Base-by-base conservation (phyloP, 768 basidiomycete species). In the Tricholoma matsutake region DNA sequence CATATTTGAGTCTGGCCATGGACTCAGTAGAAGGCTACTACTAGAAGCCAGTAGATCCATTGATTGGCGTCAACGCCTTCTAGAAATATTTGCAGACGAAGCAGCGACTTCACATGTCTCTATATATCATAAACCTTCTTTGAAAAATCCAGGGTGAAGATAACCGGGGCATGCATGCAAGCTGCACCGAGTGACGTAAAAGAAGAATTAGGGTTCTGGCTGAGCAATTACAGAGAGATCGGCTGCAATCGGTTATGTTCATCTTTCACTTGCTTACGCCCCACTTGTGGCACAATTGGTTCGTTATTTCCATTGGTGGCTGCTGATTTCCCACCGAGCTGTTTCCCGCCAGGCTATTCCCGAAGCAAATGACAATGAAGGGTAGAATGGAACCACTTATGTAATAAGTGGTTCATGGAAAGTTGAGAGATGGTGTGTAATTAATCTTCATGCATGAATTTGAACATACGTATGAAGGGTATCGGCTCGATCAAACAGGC, bases 231-330 rank as follows among this genome's bases (percentile, higher is more conserved):
- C 51, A 32, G 29, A 53, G 29, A 53, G 31, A 25, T 53, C 29
- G 51, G 51, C 13, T 31, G 28, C 16, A 32, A 53, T 20, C 13
- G 49, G 31, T 55, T 43, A 29, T 37, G 53, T 29, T 31, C 28
- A 56, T 35, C 18, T 37, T 56, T 52, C 29, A 25, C 35, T 34
- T 37, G 22, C 52, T 29, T 53, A 55, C 63, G 57, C 66, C 29
- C 51, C 51, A 53, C 51, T 53, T 53, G 4, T 51, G 64, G 64
- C 66, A 67, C 66, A 65, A 31, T 47, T 25, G 58, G 56, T 54
- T 49, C 35, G 3, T 57, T 54, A 64, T 66, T 64, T 64, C 63
- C 39, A 67, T 65, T 47, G 63, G 65, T 63, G 58, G 13, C 61
- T 52, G 56, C 43, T 51, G 59, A 53, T 61, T 66, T 69, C 56